phyloP scores from a whole-genome alignment of 2,329 filamentous ascomycete species.

The Beauveria sp. region DNA sequence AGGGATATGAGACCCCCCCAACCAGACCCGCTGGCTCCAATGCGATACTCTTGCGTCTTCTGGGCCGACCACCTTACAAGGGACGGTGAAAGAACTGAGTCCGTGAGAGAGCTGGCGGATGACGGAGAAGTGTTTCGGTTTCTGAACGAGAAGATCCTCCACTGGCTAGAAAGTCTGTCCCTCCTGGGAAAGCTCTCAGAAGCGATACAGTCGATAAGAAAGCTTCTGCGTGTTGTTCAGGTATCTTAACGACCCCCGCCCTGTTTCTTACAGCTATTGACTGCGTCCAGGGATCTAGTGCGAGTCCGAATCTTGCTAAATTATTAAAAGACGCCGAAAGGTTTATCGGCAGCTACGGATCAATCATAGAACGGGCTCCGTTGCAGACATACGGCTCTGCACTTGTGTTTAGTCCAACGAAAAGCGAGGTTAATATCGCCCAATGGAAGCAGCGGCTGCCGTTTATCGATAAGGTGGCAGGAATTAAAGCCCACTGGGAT shows the following conservation, averaged over 20 bases:
- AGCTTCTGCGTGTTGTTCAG: neutral
- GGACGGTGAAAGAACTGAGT: no score
- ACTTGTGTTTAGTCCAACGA: neutral
- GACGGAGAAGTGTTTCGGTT: neutral
- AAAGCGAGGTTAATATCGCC: neutral
- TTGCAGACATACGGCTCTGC: neutral
- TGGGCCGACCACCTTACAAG: neutral
- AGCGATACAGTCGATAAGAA: neutral
- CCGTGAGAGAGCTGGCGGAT: neutral
- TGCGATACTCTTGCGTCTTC: no score
- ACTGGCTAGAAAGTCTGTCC: neutral
- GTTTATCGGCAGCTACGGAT: neutral
- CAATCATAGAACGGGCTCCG: neutral
- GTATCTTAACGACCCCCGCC: neutral
- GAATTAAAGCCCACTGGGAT: neutral
- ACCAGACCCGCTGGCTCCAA: no score
- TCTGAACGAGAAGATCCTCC: neutral
- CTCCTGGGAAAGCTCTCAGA: neutral
- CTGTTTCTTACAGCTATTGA: no score
- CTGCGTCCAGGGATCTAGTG: no score
- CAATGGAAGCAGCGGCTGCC: neutral
- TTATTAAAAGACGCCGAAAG: neutral
- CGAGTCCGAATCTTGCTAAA: neutral
- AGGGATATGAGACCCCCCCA: no score
- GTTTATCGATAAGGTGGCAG: neutral